Evolutionary conservation across 208 protist species (phyloP).

Genomic region (Acanthamoeba lenticulata): DNA sequence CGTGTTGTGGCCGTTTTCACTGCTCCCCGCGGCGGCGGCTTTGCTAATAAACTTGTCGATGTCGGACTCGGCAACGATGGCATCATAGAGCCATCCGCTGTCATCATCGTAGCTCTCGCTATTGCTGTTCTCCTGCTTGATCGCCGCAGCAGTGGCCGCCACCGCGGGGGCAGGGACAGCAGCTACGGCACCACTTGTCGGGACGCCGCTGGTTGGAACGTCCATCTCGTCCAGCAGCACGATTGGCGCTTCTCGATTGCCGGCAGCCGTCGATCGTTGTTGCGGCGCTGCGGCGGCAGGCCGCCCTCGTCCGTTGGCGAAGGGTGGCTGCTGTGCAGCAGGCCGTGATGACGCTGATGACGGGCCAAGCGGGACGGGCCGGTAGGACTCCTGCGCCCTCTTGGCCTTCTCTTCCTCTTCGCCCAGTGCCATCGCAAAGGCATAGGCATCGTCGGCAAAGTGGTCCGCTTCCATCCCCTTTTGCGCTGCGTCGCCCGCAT

Average conservation of each 20-base stretch:
- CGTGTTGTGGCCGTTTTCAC: background rate
- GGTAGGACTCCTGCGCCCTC: background rate
- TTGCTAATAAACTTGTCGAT: no score
- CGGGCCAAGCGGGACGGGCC: background rate
- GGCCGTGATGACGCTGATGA: background rate
- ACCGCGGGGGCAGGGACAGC: no score
- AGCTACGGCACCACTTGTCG: no score
- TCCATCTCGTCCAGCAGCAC: background rate
- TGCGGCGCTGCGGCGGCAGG: no score
- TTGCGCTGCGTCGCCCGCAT: background rate
- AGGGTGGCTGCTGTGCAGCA: no score
- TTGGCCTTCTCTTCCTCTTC: background rate
- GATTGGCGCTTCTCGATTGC: background rate
- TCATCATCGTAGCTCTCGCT: slow-evolving; percentile 32
- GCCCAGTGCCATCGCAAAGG: background rate
- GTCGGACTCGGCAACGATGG: background rate
- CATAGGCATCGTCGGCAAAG: background rate
- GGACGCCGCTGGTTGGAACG: no score
- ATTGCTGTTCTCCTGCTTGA: background rate
- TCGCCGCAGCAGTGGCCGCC: background rate
- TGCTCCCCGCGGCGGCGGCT: no score
- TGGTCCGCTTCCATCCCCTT: background rate
- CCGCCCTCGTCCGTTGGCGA: no score
- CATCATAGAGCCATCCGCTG: background rate
- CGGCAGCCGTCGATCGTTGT: no score